Base-by-base conservation (phyloP, 371 early-diverging fungal species). In the Chytridium lagenaria region DNA sequence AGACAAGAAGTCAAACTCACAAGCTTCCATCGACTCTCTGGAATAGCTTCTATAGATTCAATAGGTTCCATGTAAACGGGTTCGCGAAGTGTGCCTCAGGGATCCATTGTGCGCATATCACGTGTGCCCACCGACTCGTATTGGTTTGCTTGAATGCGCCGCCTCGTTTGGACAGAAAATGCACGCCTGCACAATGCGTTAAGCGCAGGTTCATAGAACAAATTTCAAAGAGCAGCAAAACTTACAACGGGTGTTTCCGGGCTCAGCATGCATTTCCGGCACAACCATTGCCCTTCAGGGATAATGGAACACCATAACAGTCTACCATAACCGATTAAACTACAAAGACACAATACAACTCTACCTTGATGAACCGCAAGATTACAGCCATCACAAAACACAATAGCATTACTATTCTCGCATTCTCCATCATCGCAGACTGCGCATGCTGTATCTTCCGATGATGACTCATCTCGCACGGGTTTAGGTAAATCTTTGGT, bases 251-350 rank as follows among this genome's bases (percentile, higher is more conserved):
- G 92, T 51, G 86, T 88, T 65, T 93, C 94, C 0, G 99, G 99
- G 12, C 92, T 91, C 28, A 97, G 81, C 90, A 96, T 94, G 82
- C 99, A 99, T 77, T 93, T 94, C 30, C 98, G 90, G 80, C 99
- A 99, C 10, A 99, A 87, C 99, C 99, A 99, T 80, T 94, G 97
- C 15, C 99, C 99, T 81, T 99, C 99, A 30, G 99, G 99, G 63
- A 99, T 98, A 79, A 97, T 2, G 98, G 99, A 30, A 99, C 92
- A n/a, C 99, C 99, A 81, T 99, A 99, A 80, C 99, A 99, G 78
- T 97, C 98, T 92, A 78, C 7, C 22, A 22, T 5, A 23, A 64
- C 12, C 23, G 12, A 23, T 22, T 28, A 31, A 12, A 36, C 36
- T 30, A 71, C 34, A 26, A 50, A 68, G 44, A 16, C 39, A 37